phyloP scores from a whole-genome alignment of 2,329 filamentous ascomycete genomes.

The Leptographium lundbergii region DNA sequence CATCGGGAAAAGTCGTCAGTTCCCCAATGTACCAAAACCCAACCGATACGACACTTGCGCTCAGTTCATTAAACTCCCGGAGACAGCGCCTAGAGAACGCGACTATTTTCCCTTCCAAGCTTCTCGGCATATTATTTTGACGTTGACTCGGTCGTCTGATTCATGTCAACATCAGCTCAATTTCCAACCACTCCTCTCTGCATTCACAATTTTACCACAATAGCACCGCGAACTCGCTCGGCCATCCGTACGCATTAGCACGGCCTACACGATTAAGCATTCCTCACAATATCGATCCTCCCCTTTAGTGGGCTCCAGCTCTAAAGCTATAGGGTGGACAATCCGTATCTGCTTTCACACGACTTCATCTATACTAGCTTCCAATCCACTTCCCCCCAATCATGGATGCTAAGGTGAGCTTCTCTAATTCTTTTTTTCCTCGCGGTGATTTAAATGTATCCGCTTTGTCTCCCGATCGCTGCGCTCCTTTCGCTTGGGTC shows the following conservation, averaged over 20 bases:
- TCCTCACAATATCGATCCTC: neutral
- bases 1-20: neutral
- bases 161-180: neutral
- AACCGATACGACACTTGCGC: neutral
- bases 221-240: neutral
- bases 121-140: neutral
- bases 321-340: neutral
- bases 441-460: neutral
- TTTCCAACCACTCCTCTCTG: neutral
- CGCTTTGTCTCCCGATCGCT: neutral
- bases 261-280: neutral
- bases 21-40: neutral
- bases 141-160: neutral
- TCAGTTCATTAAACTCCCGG: neutral
- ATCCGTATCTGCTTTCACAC: neutral
- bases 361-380: neutral
- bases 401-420: constrained; percentile 5
- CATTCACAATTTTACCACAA: neutral
- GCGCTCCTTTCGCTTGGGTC: neutral
- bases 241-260: neutral
- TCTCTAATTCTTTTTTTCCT: neutral
- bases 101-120: neutral
- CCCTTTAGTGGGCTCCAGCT: neutral
- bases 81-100: neutral
- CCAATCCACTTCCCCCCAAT: neutral